These are phyloP conservation scores for Gentiana dahurica DNA, from an alignment of 257 asterid species.

Conservation along the genomic window DNA sequence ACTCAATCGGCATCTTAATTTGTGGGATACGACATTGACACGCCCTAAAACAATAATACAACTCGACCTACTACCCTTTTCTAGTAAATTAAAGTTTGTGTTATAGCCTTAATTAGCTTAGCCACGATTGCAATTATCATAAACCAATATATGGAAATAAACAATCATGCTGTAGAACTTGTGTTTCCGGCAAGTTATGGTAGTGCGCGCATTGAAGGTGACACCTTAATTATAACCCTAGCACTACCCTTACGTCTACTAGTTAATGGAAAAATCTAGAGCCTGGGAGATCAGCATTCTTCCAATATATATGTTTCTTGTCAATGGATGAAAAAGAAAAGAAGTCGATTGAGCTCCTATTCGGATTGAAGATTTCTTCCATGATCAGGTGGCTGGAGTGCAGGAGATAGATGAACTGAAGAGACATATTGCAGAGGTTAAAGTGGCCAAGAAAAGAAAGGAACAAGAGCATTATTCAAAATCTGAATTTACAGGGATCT, in stretches of 20 bases:
- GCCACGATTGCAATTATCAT: constrained; percentile 23
- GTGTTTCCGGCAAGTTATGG: constrained; percentile 86
- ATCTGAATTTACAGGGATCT: constrained; percentile 19
- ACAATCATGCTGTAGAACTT: constrained; percentile 62
- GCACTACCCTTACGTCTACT: constrained; percentile 60
- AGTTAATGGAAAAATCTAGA: constrained; percentile 68
- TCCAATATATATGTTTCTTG: constrained; percentile 44
- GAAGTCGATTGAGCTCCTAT: constrained; percentile 63
- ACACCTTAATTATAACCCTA: constrained; percentile 60
- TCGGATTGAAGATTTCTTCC: constrained; percentile 49
- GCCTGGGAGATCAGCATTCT: constrained; percentile 89
- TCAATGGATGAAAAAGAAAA: constrained; percentile 49
- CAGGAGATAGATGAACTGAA: constrained; percentile 57
- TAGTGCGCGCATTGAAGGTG: constrained; percentile 47
- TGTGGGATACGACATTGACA: too few species aligned
- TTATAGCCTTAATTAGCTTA: too few species aligned
- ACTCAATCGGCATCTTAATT: too few species aligned
- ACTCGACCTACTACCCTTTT: too few species aligned
- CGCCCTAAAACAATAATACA: too few species aligned
- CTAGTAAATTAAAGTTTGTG: too few species aligned
- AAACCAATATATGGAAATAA: constrained; percentile 35
- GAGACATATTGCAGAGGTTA: constrained; percentile 69
- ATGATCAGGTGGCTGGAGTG: constrained; percentile 57
- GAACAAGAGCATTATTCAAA: constrained; percentile 67
- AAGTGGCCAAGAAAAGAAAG: constrained; percentile 44